These are phyloP conservation scores for Mycena sanguinolenta DNA, from an alignment of 768 basidiomycete genomes.

Conservation along the genomic window DNA sequence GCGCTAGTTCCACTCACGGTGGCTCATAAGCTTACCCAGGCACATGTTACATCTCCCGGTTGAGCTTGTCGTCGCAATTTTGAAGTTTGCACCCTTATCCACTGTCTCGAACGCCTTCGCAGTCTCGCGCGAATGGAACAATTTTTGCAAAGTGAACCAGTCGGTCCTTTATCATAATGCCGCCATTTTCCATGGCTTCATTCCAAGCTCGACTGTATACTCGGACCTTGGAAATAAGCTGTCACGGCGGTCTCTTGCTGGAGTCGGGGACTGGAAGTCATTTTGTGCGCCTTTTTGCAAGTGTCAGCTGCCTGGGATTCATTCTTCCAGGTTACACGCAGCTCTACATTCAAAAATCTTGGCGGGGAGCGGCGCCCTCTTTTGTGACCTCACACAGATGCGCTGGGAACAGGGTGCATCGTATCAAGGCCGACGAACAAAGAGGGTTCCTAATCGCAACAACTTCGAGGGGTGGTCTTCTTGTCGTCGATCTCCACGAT, in stretches of 20 bases:
- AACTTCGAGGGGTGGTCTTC: conserved; percentile 64
- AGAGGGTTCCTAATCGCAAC: conserved; percentile 74
- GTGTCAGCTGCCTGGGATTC: neutral
- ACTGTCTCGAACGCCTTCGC: conserved; percentile 52
- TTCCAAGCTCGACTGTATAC: conserved; percentile 45
- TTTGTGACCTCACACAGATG: conserved; percentile 48
- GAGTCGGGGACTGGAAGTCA: conserved; percentile 65
- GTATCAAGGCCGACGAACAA: conserved; percentile 82
- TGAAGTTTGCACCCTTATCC: conserved; percentile 64
- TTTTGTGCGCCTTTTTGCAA: conserved; percentile 63
- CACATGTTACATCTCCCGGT: conserved; percentile 64
- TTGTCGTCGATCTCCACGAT: conserved; percentile 66
- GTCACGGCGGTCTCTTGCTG: conserved; percentile 51
- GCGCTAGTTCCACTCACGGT: conserved; percentile 16
- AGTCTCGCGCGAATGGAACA: conserved; percentile 61
- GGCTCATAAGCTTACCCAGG: too few species aligned
- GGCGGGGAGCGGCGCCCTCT: conserved; percentile 67
- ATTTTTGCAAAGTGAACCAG: conserved; percentile 63
- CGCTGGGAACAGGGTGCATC: conserved; percentile 64
- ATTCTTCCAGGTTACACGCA: conserved; percentile 58
- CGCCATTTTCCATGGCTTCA: conserved; percentile 65
- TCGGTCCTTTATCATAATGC: conserved; percentile 69
- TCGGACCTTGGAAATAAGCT: conserved; percentile 48
- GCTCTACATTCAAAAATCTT: conserved; percentile 60
- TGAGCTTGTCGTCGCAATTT: conserved; percentile 66